Conservation (phyloP, 441 rosid species). For the Pelargonium cotyledonis region DNA sequence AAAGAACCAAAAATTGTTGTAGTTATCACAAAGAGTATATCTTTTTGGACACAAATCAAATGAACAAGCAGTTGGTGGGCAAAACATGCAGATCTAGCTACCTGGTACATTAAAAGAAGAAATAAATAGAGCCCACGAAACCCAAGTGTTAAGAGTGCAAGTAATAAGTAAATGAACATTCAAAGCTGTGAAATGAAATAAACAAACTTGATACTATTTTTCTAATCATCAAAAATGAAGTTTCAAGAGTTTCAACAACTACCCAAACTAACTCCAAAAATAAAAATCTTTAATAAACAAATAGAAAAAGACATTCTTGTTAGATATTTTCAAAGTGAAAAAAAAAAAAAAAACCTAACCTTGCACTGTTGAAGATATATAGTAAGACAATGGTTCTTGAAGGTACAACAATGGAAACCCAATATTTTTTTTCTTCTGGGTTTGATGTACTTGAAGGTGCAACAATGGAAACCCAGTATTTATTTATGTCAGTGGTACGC, state of each 20-base stretch:
- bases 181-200: too few species aligned
- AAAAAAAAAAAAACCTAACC: background rate
- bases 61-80: too few species aligned
- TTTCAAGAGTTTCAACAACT: slow-evolving; percentile 27
- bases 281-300: background rate
- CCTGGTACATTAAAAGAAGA: too few species aligned
- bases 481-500: background rate
- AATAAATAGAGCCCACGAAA: too few species aligned
- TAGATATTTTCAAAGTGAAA: background rate
- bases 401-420: background rate
- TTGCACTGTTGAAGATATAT: slow-evolving; percentile 7
- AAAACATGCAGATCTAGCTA: too few species aligned
- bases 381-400: background rate
- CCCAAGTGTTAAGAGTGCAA: too few species aligned
- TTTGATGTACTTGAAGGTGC: background rate
- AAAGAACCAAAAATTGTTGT: background rate
- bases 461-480: background rate
- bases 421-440: background rate
- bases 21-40: too few species aligned
- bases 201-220: too few species aligned
- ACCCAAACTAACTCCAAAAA: slow-evolving; percentile 30
- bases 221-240: too few species aligned
- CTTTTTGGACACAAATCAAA: too few species aligned
- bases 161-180: too few species aligned
- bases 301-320: background rate